Evolutionary conservation across 805 yeast genomes (phyloP).

Genomic region (Candida glaebosa): DNA sequence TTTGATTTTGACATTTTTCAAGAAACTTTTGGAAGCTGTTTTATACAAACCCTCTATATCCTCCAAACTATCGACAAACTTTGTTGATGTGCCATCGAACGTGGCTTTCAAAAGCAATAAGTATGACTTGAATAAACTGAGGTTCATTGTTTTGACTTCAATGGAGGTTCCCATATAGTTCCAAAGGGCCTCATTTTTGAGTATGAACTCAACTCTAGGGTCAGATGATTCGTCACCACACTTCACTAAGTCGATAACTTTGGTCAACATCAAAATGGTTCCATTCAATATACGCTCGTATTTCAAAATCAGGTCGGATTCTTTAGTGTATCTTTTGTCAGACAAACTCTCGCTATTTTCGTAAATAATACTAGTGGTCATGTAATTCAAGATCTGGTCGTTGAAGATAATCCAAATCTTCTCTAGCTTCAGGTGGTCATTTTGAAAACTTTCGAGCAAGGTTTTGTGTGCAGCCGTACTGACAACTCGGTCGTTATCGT

Average conservation of each 20-base stretch:
- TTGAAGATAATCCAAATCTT: slow-evolving; percentile 61
- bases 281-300: slow-evolving; percentile 55
- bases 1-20: slow-evolving; percentile 41
- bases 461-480: slow-evolving; percentile 46
- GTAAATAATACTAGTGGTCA: slow-evolving; percentile 46
- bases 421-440: slow-evolving; percentile 43
- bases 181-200: slow-evolving; percentile 33
- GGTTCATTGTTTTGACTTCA: slow-evolving; percentile 22
- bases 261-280: slow-evolving; percentile 46
- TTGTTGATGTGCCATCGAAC: slow-evolving; percentile 15
- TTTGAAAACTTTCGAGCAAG: slow-evolving; percentile 53
- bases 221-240: slow-evolving; percentile 3
- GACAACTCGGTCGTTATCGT: slow-evolving; percentile 66
- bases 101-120: slow-evolving; percentile 18
- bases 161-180: slow-evolving; percentile 24
- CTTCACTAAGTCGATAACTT: slow-evolving; percentile 20
- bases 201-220: slow-evolving; percentile 17
- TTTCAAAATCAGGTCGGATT: slow-evolving; percentile 64
- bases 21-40: slow-evolving; percentile 39
- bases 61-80: slow-evolving; percentile 12
- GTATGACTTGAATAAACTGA: slow-evolving; percentile 29
- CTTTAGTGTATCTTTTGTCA: slow-evolving; percentile 67
- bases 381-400: slow-evolving; percentile 52
- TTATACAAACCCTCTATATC: slow-evolving; percentile 30
- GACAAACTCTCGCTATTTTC: slow-evolving; percentile 66